phyloP scores from a whole-genome alignment of 139 green algal genomes.

The Asterochloris erici region DNA sequence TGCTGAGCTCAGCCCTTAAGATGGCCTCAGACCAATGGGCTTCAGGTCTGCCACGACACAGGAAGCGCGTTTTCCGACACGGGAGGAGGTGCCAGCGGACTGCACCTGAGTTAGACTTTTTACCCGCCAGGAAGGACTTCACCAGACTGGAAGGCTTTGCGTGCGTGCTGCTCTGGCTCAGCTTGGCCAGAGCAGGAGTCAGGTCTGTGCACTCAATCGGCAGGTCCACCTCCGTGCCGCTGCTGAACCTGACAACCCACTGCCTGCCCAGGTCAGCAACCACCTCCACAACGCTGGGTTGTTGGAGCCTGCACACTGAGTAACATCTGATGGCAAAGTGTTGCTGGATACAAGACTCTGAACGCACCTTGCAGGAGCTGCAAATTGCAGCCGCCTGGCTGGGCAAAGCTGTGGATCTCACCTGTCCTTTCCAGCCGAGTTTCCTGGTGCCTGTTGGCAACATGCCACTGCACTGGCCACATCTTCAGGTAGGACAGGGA shows the following conservation, averaged over 20 bases:
- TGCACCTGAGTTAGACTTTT: background rate
- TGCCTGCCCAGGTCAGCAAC: constrained; percentile 49
- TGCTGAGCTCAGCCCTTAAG: too few relatives aligned
- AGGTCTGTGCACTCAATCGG: background rate
- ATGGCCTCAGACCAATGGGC: background rate
- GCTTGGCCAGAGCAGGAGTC: background rate
- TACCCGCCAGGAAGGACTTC: background rate
- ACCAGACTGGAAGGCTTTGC: background rate
- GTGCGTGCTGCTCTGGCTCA: background rate
- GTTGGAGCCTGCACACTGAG: too few relatives aligned
- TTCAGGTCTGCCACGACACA: background rate
- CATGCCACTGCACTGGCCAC: too few relatives aligned
- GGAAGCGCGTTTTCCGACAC: background rate
- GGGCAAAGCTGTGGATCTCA: too few relatives aligned
- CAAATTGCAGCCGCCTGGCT: too few relatives aligned
- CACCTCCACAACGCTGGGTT: constrained; percentile 49
- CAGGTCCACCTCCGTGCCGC: constrained; percentile 35
- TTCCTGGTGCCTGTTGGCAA: too few relatives aligned
- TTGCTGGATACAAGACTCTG: too few relatives aligned
- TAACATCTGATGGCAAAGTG: too few relatives aligned
- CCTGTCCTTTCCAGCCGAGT: too few relatives aligned
- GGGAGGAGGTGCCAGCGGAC: background rate
- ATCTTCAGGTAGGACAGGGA: too few relatives aligned
- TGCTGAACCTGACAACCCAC: constrained; percentile 44
- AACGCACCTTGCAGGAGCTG: too few relatives aligned